Evolutionary conservation across 2,329 filamentous ascomycete species (phyloP).

Genomic region (Graphilbum ipis-grandicollis): DNA sequence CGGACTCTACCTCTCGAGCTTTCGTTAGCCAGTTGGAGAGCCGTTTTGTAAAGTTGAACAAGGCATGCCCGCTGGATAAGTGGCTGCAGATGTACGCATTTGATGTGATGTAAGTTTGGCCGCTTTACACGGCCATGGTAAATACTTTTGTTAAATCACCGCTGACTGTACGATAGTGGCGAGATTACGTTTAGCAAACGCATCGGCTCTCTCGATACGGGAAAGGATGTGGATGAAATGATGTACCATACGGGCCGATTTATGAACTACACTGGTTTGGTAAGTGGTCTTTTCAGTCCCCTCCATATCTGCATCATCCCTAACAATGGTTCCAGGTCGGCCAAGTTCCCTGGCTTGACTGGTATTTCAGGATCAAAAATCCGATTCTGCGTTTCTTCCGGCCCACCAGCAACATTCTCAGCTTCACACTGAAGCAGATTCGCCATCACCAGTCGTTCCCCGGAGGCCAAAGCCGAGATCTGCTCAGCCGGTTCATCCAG

Average conservation of each 20-base stretch:
- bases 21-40: conserved; percentile 15
- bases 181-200: conserved; percentile 42
- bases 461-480: conserved; percentile 23
- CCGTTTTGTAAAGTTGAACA: conserved; percentile 9
- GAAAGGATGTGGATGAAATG: conserved; percentile 44
- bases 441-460: conserved; percentile 6
- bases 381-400: conserved; percentile 1
- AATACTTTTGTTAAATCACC: no score
- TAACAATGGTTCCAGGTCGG: no score
- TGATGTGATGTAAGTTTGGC: conserved; percentile 36
- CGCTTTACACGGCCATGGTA: no score
- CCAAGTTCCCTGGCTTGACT: conserved; percentile 8
- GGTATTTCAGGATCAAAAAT: conserved; percentile 7
- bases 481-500: conserved; percentile 39
- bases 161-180: conserved; percentile 13
- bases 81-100: conserved; percentile 51
- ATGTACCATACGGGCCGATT: conserved; percentile 17
- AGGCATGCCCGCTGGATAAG: conserved; percentile 11
- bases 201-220: conserved; percentile 43
- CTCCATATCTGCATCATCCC: no score
- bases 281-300: no score
- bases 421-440: neutral
- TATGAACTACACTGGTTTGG: conserved; percentile 10
- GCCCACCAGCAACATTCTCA: neutral
- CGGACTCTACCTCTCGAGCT: conserved; percentile 7